phyloP scores from a whole-genome alignment of 768 basidiomycete species.

The Leccinum arenicola region DNA sequence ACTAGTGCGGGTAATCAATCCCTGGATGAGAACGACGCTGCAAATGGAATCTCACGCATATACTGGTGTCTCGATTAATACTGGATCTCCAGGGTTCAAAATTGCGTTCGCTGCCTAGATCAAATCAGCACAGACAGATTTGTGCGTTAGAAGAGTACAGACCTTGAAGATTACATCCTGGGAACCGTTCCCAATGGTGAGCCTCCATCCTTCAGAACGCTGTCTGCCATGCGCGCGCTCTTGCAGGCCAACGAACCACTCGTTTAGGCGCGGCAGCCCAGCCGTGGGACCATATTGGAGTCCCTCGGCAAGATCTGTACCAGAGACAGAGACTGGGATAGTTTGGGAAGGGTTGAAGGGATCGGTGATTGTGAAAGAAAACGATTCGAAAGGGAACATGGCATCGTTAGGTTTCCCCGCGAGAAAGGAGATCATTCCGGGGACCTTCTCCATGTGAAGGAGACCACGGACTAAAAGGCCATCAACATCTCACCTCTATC shows the following conservation, averaged over 20 bases:
- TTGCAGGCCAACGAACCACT: conserved; percentile 76
- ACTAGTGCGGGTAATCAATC: conserved; percentile 32
- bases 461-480: conserved; percentile 55
- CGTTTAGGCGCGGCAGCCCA: conserved; percentile 59
- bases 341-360: conserved; percentile 45
- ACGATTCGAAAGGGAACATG: conserved; percentile 88
- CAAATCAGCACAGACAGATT: conserved; percentile 10
- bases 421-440: conserved; percentile 76
- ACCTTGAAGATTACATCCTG: conserved; percentile 92
- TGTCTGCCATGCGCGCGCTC: conserved; percentile 63
- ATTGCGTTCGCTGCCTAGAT: conserved; percentile 66
- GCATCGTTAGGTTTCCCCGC: conserved; percentile 89
- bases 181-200: conserved; percentile 79
- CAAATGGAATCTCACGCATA: conserved; percentile 53
- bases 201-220: conserved; percentile 63
- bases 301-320: conserved; percentile 56
- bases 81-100: conserved; percentile 73
- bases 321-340: conserved; percentile 51
- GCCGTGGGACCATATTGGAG: conserved; percentile 78
- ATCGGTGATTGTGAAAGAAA: conserved; percentile 63
- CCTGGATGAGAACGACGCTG: conserved; percentile 13
- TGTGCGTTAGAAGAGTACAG: neutral
- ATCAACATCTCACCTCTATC: neutral
- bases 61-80: conserved; percentile 80
- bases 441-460: conserved; percentile 74